Evolutionary conservation across 2,329 filamentous ascomycete genomes (phyloP).

Genomic region (Monosporascus cannonballus): DNA sequence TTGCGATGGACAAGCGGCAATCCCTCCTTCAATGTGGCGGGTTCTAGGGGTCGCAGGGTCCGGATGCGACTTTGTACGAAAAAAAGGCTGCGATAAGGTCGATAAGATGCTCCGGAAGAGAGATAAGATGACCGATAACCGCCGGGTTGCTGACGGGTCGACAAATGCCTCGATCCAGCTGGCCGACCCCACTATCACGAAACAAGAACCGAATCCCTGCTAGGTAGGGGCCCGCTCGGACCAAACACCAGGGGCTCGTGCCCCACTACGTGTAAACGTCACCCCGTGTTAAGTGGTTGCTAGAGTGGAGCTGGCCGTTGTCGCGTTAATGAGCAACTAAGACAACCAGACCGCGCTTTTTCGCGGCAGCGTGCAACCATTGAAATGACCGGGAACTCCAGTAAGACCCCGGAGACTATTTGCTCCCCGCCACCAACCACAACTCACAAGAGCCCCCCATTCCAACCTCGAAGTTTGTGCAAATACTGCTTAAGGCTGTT

Average conservation of each 20-base stretch:
- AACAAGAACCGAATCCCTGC: neutral
- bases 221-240: no score
- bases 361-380: neutral
- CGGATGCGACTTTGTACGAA: neutral
- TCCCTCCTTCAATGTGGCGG: conserved; percentile 1
- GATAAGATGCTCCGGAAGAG: neutral
- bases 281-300: neutral
- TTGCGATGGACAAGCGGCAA: conserved; percentile 1
- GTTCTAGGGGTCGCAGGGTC: neutral
- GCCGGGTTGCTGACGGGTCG: neutral
- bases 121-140: neutral
- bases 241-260: neutral
- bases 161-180: no score
- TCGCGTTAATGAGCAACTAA: neutral
- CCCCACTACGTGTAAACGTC: neutral
- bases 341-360: neutral
- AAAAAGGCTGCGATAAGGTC: neutral
- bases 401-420: no score
- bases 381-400: no score
- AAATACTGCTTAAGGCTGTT: neutral
- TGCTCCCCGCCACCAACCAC: no score
- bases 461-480: neutral
- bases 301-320: neutral
- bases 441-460: neutral
- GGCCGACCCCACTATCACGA: neutral